Conservation (phyloP, 257 asterid genomes). For the Solanum lignicaule region DNA sequence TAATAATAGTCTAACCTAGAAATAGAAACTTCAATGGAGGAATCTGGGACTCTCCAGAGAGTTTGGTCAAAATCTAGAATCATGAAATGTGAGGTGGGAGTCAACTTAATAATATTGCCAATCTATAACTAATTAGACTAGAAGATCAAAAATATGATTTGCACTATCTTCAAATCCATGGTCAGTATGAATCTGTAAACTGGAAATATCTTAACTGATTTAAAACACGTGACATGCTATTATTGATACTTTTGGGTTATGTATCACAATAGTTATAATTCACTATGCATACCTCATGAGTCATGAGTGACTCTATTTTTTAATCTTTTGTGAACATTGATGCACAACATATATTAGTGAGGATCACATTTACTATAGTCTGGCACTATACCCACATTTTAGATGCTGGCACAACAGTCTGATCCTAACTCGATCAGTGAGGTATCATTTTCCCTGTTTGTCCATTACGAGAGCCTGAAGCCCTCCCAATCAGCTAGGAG, state of each 20-base stretch:
- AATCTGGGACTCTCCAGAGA: neutral
- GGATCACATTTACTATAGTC: neutral
- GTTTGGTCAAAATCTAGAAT: neutral
- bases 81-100: neutral
- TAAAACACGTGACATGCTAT: neutral
- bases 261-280: neutral
- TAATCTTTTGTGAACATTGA: neutral
- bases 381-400: neutral
- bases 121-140: neutral
- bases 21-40: neutral
- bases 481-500: neutral
- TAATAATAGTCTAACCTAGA: neutral
- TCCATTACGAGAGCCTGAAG: neutral
- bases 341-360: neutral
- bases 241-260: neutral
- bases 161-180: neutral
- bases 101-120: neutral
- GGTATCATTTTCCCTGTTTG: neutral
- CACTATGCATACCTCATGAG: neutral
- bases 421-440: neutral
- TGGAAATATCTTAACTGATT: neutral
- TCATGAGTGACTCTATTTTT: neutral
- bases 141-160: neutral
- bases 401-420: neutral
- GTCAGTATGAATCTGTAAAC: neutral